Percentiles rank a stretch among this genome's conserved stretches.
Evolutionary conservation across 2,329 filamentous ascomycete genomes (phyloP).

Genomic region (Alternaria sp.): DNA sequence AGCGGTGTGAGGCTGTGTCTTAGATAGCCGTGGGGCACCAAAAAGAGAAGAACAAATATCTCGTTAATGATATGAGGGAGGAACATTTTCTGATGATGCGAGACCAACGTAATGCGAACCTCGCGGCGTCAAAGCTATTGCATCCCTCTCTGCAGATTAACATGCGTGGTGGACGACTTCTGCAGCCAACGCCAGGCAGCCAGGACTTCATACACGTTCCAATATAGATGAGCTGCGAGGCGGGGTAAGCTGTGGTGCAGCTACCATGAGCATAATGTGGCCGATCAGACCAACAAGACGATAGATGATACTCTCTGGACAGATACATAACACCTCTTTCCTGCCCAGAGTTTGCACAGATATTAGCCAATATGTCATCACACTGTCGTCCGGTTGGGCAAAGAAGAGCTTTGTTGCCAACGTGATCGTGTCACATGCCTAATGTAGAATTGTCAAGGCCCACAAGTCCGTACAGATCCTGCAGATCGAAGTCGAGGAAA

Average conservation of each 20-base stretch:
- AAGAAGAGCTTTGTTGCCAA: not conserved
- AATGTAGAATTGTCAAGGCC: constrained; percentile 17
- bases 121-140: constrained; percentile 49
- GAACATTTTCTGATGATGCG: constrained; percentile 48
- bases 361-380: not conserved
- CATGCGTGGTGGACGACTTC: constrained; percentile 51
- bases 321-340: not conserved
- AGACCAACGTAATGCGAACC: constrained; percentile 39
- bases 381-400: no score
- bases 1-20: constrained; percentile 32
- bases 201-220: constrained; percentile 19
- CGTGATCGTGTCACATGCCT: not conserved
- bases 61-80: constrained; percentile 35
- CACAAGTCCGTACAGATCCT: constrained; percentile 23
- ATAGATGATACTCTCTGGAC: not conserved
- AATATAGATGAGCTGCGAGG: constrained; percentile 4
- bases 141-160: constrained; percentile 54
- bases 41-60: constrained; percentile 47
- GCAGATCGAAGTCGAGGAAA: constrained; percentile 19
- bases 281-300: not conserved
- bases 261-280: not conserved
- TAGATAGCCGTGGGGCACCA: constrained; percentile 51
- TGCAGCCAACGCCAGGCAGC: constrained; percentile 20
- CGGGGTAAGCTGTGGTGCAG: not conserved
- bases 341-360: not conserved